These are phyloP conservation scores for Chrysoporthe austroafricana DNA, from an alignment of 2,329 filamentous ascomycete genomes.

Conservation along the genomic window DNA sequence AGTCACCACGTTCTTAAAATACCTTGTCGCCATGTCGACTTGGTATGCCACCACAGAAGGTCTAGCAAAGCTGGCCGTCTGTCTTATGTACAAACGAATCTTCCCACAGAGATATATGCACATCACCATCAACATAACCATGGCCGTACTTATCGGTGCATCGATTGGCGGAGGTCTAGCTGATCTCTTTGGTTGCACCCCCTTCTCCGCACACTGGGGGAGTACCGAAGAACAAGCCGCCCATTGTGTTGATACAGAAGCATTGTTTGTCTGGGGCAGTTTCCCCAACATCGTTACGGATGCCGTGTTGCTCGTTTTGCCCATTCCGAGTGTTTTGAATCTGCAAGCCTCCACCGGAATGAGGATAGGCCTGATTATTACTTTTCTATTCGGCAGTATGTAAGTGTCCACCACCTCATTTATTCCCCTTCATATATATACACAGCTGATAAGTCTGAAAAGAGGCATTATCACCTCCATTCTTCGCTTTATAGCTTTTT, in stretches of 20 bases:
- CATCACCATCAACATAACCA: conserved; percentile 24
- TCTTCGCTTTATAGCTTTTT: conserved; percentile 35
- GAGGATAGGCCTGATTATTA: not conserved
- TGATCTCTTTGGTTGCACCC: not conserved
- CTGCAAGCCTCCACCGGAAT: conserved; percentile 26
- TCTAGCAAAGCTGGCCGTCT: conserved; percentile 32
- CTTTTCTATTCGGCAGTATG: conserved; percentile 15
- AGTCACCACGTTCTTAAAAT: conserved; percentile 30
- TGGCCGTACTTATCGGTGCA: not conserved
- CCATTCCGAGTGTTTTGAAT: conserved; percentile 40
- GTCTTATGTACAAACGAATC: conserved; percentile 29
- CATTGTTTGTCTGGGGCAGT: conserved; percentile 36
- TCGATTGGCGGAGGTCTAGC: not conserved
- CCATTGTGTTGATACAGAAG: conserved; percentile 36
- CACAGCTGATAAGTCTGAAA: conserved; percentile 19
- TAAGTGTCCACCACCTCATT: not conserved
- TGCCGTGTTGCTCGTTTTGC: conserved; percentile 38
- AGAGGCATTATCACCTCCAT: conserved; percentile 38
- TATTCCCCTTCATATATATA: not conserved
- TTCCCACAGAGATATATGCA: conserved; percentile 28
- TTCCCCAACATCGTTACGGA: conserved; percentile 44
- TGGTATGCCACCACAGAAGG: conserved; percentile 31
- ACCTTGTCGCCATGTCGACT: conserved; percentile 28
- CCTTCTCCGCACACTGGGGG: conserved; percentile 22
- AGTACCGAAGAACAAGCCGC: conserved; percentile 19